These are phyloP conservation scores for Suillus ampliporus DNA, from an alignment of 768 basidiomycete genomes.

Conservation along the genomic window DNA sequence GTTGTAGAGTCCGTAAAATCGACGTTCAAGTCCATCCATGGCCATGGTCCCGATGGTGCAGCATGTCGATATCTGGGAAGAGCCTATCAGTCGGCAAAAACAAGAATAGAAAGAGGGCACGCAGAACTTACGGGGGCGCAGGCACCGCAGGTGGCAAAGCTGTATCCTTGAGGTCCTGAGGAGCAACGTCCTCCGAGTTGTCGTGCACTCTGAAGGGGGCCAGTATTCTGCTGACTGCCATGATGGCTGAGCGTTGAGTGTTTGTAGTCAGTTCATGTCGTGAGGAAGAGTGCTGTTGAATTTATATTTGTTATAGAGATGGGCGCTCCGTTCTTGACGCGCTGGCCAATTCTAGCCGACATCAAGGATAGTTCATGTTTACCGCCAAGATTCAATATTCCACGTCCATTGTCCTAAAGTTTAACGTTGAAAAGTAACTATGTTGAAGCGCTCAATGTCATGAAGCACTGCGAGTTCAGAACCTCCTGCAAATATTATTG, in stretches of 20 bases:
- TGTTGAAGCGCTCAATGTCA: too few species aligned
- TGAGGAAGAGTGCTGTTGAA: not conserved
- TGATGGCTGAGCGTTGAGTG: not conserved
- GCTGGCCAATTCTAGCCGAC: too few species aligned
- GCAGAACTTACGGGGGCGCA: not conserved
- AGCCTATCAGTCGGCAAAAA: not conserved
- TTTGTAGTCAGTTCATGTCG: not conserved
- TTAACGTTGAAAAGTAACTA: too few species aligned
- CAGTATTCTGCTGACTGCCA: not conserved
- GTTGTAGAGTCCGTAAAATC: not conserved
- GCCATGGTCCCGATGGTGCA: constrained; percentile 39
- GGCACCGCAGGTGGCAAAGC: constrained; percentile 7
- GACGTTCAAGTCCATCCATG: constrained; percentile 31
- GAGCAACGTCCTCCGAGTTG: not conserved
- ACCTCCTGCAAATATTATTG: too few species aligned
- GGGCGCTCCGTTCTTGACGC: not conserved
- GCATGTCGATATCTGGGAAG: constrained; percentile 24
- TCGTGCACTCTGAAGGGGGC: not conserved
- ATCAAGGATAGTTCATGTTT: too few species aligned
- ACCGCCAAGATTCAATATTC: too few species aligned
- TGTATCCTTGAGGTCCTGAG: not conserved
- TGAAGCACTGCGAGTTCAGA: too few species aligned
- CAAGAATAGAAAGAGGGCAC: too few species aligned
- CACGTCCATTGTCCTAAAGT: too few species aligned
- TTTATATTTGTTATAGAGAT: not conserved